Evolutionary conservation across 2,329 filamentous ascomycete species (phyloP).

Genomic region (Alternaria burnsii): DNA sequence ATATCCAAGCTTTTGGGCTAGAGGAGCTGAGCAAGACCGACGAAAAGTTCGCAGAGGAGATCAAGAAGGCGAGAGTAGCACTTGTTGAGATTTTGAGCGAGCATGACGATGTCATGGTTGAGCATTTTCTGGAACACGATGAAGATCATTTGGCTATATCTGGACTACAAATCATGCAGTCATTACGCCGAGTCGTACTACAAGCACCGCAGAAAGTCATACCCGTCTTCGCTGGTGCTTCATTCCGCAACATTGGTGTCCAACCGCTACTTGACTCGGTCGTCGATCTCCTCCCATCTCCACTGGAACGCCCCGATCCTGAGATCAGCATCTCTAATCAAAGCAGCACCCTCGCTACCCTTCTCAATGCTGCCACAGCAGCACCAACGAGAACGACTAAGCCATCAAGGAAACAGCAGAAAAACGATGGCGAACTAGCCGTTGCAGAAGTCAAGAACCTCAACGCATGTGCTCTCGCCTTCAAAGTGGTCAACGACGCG

Average conservation of each 20-base stretch:
- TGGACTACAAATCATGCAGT: constrained; percentile 71
- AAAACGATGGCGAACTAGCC: constrained; percentile 14
- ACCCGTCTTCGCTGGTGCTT: constrained; percentile 89
- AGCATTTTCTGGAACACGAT: constrained; percentile 80
- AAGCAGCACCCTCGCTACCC: constrained; percentile 62
- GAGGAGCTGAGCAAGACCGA: constrained; percentile 62
- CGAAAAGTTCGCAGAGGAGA: constrained; percentile 66
- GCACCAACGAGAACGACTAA: constrained; percentile 25
- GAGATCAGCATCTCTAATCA: constrained; percentile 73
- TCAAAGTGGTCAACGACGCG: constrained; percentile 93
- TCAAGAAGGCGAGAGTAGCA: constrained; percentile 77
- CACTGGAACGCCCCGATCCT: constrained; percentile 79
- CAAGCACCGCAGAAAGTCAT: constrained; percentile 75
- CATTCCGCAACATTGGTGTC: constrained; percentile 92
- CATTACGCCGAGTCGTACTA: constrained; percentile 76
- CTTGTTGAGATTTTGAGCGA: constrained; percentile 87
- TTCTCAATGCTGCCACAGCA: constrained; percentile 51
- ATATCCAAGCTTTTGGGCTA: constrained; percentile 65
- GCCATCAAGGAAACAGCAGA: constrained; percentile 23
- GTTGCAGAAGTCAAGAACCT: constrained; percentile 66
- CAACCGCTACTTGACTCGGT: constrained; percentile 90
- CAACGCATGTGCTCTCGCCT: constrained; percentile 73
- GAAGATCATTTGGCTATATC: constrained; percentile 76
- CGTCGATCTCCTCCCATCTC: constrained; percentile 85
- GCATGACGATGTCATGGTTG: constrained; percentile 85